A percentile compares a stretch with the other conserved stretches of the same genome.
Evolutionary conservation across 2,329 filamentous ascomycete genomes (phyloP).

Genomic region (Paramyrothecium sp.): DNA sequence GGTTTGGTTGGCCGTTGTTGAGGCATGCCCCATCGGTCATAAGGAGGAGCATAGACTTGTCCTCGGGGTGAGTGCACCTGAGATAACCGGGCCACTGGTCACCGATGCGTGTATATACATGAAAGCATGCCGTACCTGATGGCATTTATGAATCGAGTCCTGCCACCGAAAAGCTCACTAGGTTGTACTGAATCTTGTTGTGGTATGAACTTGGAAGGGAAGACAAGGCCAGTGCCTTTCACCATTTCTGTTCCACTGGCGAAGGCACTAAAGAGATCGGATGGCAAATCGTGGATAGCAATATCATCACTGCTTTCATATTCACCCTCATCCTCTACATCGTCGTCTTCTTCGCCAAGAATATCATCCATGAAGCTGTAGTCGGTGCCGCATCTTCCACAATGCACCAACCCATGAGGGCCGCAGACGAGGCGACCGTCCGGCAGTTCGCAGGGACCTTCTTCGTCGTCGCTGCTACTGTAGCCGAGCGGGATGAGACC

Average conservation of each 20-base stretch:
- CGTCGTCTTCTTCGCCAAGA: constrained; percentile 14
- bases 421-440: constrained; percentile 34
- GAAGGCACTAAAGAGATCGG: not conserved
- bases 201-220: not conserved
- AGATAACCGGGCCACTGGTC: not conserved
- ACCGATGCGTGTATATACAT: not conserved
- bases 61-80: not conserved
- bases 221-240: not conserved
- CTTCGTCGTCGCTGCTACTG: constrained; percentile 24
- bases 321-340: constrained; percentile 7
- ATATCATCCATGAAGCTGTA: constrained; percentile 32
- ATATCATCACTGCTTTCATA: too few species aligned
- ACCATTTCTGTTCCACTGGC: not conserved
- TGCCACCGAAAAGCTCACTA: not conserved
- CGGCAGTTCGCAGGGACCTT: constrained; percentile 29
- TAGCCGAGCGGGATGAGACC: constrained; percentile 8
- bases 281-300: not conserved
- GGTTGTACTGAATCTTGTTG: not conserved
- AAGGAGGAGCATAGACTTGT: not conserved
- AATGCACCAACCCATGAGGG: constrained; percentile 27
- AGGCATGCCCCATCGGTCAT: constrained; percentile 30
- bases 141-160: not conserved
- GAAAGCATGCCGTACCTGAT: not conserved
- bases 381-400: constrained; percentile 29
- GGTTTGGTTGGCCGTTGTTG: constrained; percentile 25